Conservation (phyloP, 345 rosid genomes). For the Diplotaxis tenuifolia region DNA sequence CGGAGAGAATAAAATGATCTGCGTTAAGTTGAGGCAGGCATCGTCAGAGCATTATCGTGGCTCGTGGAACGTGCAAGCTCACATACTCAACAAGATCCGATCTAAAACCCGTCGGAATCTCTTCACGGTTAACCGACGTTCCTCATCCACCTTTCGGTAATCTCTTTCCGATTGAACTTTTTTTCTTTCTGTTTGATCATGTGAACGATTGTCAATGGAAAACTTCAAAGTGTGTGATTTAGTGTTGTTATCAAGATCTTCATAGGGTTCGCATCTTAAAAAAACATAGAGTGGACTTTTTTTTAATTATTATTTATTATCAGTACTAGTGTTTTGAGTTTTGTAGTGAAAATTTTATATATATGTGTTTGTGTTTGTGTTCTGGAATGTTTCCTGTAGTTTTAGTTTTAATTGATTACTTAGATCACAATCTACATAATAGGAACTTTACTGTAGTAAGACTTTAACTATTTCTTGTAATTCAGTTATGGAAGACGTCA, state of each 20-base stretch:
- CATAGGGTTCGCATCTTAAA: not conserved
- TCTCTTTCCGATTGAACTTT: not conserved
- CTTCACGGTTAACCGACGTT: slow-evolving; percentile 20
- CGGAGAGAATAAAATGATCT: slow-evolving; percentile 15
- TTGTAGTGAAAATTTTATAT: not conserved
- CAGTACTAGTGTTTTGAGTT: not conserved
- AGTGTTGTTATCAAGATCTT: slow-evolving; percentile 1
- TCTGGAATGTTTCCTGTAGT: not conserved
- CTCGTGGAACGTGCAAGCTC: slow-evolving; percentile 23
- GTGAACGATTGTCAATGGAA: not conserved
- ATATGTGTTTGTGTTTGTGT: not conserved
- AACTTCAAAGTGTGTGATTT: slow-evolving; percentile 7
- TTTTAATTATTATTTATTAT: not conserved
- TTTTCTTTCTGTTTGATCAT: not conserved
- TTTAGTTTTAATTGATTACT: not conserved
- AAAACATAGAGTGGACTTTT: slow-evolving; percentile 4
- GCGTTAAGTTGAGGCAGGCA: slow-evolving; percentile 36
- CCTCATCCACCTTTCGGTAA: not conserved
- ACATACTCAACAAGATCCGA: slow-evolving; percentile 21
- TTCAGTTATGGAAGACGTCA: slow-evolving; percentile 38
- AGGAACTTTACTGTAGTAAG: not conserved
- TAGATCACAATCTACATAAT: not conserved
- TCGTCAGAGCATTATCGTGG: too few relatives aligned
- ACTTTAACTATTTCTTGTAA: not conserved
- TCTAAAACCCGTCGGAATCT: slow-evolving; percentile 35